phyloP scores from a whole-genome alignment of 1,284 basidiomycete species.

The Sutorius eximius region DNA sequence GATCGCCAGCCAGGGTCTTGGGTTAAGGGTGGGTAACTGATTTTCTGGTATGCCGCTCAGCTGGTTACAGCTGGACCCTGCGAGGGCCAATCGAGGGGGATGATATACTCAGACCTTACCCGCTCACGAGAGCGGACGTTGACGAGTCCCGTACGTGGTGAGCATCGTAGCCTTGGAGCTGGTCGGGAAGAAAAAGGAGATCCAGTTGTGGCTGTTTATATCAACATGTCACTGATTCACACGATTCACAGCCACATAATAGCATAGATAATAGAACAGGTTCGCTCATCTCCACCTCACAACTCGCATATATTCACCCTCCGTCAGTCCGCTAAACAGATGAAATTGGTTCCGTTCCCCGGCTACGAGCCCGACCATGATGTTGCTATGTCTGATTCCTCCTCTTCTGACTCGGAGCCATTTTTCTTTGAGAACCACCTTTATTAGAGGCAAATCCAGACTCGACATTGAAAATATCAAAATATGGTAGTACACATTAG shows the following conservation, averaged over 20 bases:
- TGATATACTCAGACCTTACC: constrained; percentile 38
- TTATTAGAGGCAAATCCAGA: too few relatives aligned
- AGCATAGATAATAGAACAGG: constrained; percentile 32
- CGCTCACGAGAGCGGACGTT: constrained; percentile 28
- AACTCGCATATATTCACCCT: constrained; percentile 23
- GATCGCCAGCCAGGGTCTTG: constrained; percentile 25
- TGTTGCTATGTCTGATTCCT: constrained; percentile 62
- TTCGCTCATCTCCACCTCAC: constrained; percentile 28
- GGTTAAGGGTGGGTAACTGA: constrained; percentile 12
- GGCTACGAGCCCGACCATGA: constrained; percentile 40
- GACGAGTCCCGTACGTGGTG: constrained; percentile 25
- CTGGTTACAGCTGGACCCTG: constrained; percentile 33
- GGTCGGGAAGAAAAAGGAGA: constrained; percentile 12
- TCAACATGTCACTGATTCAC: not conserved
- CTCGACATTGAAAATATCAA: too few relatives aligned
- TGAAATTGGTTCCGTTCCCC: constrained; percentile 73
- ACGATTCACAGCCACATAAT: not conserved
- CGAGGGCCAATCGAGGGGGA: constrained; percentile 36
- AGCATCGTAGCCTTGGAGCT: constrained; percentile 35
- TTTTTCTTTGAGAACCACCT: constrained; percentile 36
- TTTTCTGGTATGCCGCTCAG: constrained; percentile 36
- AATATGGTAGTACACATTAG: too few relatives aligned
- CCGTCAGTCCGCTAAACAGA: constrained; percentile 58
- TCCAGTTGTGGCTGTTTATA: too few relatives aligned
- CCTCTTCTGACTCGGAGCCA: constrained; percentile 53